A percentile compares a stretch with the other conserved stretches of the same genome.
These are phyloP conservation scores for Aaosphaeria arxii DNA, from an alignment of 2,329 filamentous ascomycete species.

Conservation along the genomic window DNA sequence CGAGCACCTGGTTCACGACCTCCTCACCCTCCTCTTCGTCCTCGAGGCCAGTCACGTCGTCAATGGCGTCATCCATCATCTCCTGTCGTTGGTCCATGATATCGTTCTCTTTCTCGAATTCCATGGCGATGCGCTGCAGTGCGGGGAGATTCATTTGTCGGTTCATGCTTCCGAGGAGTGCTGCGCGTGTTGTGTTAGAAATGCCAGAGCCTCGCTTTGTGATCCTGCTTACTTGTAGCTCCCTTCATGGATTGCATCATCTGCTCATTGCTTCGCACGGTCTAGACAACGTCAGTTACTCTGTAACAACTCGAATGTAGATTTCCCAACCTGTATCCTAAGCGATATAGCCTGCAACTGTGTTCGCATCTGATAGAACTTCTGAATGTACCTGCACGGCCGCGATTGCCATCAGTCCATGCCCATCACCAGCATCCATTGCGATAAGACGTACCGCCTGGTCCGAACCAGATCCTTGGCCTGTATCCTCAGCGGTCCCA, in stretches of 20 bases:
- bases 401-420: slow-evolving; percentile 5
- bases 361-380: slow-evolving; percentile 97
- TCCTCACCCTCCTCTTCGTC: slow-evolving; percentile 96
- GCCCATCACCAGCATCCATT: neutral
- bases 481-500: slow-evolving; percentile 98
- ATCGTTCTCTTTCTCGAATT: slow-evolving; percentile 98
- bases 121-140: slow-evolving; percentile 94
- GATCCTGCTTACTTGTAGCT: slow-evolving; percentile 58
- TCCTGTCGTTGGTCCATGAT: slow-evolving; percentile 99
- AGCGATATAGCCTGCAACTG: slow-evolving; percentile 95
- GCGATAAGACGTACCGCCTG: slow-evolving; percentile 55
- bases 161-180: slow-evolving; percentile 94
- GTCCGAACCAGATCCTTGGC: slow-evolving; percentile 95
- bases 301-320: neutral
- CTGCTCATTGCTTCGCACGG: slow-evolving; percentile 95
- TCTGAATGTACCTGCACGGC: slow-evolving; percentile 76
- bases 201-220: neutral
- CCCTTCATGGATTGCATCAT: slow-evolving; percentile 99
- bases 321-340: slow-evolving; percentile 74
- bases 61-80: slow-evolving; percentile 99
- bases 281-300: slow-evolving; percentile 53
- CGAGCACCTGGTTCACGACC: slow-evolving; percentile 91
- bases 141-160: slow-evolving; percentile 95
- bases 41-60: slow-evolving; percentile 88
- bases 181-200: slow-evolving; percentile 28